These are phyloP conservation scores for Nidula microcarpa DNA, from an alignment of 768 basidiomycete genomes.

Conservation along the genomic window DNA sequence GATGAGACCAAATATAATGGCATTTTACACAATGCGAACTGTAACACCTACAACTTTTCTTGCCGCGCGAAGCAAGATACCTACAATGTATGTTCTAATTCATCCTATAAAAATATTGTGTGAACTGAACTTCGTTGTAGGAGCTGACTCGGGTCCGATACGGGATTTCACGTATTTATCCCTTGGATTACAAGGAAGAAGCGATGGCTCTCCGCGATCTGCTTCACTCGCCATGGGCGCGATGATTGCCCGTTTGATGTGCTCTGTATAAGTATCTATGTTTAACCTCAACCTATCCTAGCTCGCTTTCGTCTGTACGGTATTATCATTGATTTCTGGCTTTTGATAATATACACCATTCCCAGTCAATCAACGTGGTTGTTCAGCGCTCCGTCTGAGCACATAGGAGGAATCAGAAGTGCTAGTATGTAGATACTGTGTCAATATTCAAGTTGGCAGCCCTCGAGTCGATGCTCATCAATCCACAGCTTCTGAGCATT, in stretches of 20 bases:
- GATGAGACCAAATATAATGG: constrained; percentile 57
- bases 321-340: too few species aligned
- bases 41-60: constrained; percentile 74
- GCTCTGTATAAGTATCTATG: too few species aligned
- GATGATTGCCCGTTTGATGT: background rate
- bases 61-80: constrained; percentile 87
- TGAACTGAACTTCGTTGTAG: constrained; percentile 31
- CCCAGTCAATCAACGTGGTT: too few species aligned
- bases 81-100: constrained; percentile 54
- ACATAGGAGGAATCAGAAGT: too few species aligned
- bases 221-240: constrained; percentile 60
- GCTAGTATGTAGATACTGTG: background rate
- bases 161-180: constrained; percentile 65
- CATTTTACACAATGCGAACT: constrained; percentile 60
- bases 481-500: too few species aligned
- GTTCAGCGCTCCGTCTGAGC: too few species aligned
- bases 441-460: background rate
- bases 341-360: too few species aligned
- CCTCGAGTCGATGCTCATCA: too few species aligned
- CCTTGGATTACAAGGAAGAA: constrained; percentile 70
- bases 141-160: constrained; percentile 82
- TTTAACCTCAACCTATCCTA: too few species aligned
- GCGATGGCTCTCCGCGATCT: constrained; percentile 54
- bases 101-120: background rate
- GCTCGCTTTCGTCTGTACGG: too few species aligned